Base-by-base conservation (phyloP, 768 basidiomycete species). In the Obba rivulosa region DNA sequence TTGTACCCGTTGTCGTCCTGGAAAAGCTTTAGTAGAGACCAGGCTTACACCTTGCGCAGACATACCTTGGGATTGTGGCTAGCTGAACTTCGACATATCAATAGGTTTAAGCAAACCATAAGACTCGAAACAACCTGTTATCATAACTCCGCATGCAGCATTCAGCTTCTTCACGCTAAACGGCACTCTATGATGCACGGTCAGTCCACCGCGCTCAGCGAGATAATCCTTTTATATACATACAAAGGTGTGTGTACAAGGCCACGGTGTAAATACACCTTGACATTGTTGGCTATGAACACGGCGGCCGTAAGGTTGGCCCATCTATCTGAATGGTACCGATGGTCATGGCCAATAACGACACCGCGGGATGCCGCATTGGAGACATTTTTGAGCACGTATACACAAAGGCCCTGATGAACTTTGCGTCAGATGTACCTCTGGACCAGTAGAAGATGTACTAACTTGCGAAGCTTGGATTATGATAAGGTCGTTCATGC, bases 1-100 rank as follows among this genome's bases (percentile, higher is more conserved):
- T 93, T 94, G 68, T 86, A 92, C 2, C 91, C 91, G 61, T 94
- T 94, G 59, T 93, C 91, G 61, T 86, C 66, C 86, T 90, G 28
- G 13, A 5, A 13, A 13, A 7, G 28, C 13, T 7, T 7, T 31
- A n/a, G 28, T 31, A 5, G 13, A 31, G 5, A 7, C 28, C 13
- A 13, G 28, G 28, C 13, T 5, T 5, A 13, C 28, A 13, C 5
- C 28, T 31, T 31, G 28, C 5, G 13, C 28, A 13, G 13, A 56
- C 56, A 20, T 31, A 83, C 87, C 79, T 90, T 92, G 0, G 91
- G 92, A 61, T 94, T 94, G 59, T 94, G 92, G 52, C 85, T 87
- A 2, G 90, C 89, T 84, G 49, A 0, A 53, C 34, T 20, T 31
- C 39, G 43, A 38, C 1, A 1, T 25, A 43, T 48, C 3, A 52